Conservation (phyloP, 257 asterid species). For the Solanum gracilifrons region DNA sequence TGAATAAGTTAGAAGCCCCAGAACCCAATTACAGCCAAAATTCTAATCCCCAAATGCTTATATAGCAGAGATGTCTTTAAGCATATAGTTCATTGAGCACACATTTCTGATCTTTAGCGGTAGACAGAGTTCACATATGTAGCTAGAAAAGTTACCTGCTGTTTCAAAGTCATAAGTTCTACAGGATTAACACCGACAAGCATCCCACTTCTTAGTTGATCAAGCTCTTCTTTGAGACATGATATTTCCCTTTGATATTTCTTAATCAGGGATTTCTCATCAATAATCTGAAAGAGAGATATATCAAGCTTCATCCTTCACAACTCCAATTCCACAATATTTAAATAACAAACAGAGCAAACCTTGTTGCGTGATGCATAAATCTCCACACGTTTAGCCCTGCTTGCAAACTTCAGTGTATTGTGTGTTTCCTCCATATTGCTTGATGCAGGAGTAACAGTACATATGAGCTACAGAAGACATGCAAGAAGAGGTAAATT, state of each 20-base stretch:
- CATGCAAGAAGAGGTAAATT: conserved; percentile 6
- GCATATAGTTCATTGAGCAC: background rate
- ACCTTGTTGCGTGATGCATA: conserved; percentile 92
- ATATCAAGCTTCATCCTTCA: background rate
- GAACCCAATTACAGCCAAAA: background rate
- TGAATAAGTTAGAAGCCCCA: background rate
- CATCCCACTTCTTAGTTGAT: conserved; percentile 74
- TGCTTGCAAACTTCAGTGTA: conserved; percentile 95
- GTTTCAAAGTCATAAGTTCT: conserved; percentile 71
- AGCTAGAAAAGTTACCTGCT: conserved; percentile 42
- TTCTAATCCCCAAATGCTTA: background rate
- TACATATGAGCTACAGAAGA: conserved; percentile 73
- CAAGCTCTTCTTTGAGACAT: conserved; percentile 77
- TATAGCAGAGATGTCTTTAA: background rate
- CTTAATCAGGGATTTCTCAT: conserved; percentile 95
- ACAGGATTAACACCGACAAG: conserved; percentile 70
- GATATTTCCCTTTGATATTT: conserved; percentile 96
- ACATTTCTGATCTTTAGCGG: background rate
- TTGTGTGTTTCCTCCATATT: conserved; percentile 97
- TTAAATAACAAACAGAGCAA: background rate
- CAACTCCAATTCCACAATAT: background rate
- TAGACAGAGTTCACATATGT: background rate
- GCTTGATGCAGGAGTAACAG: conserved; percentile 97
- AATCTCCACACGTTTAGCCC: conserved; percentile 95
- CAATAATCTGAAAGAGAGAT: conserved; percentile 61